Percentiles rank a stretch among this genome's conserved stretches.
Conservation (phyloP, 768 basidiomycete species). For the Leccinellum rugosiceps region DNA sequence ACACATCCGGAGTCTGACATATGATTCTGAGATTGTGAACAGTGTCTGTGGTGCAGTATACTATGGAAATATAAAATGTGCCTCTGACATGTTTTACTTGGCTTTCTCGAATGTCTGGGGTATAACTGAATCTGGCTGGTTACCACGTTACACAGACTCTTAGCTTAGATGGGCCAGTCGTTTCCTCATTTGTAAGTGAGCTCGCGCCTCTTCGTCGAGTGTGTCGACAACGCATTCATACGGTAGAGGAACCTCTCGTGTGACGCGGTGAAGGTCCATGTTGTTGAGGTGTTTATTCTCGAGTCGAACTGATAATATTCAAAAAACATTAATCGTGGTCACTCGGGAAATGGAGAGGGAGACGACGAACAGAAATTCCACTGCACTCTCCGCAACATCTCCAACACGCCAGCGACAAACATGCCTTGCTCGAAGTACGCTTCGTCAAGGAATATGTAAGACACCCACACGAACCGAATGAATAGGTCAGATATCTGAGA, state of each 20-base stretch:
- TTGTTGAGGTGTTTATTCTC: constrained; percentile 95
- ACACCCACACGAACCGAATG: constrained; percentile 79
- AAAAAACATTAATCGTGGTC: background rate
- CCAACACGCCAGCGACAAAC: constrained; percentile 68
- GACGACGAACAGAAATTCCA: constrained; percentile 84
- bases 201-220: constrained; percentile 39
- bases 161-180: constrained; percentile 21
- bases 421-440: constrained; percentile 51
- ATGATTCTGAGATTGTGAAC: background rate
- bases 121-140: background rate
- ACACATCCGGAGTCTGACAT: background rate
- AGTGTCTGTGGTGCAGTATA: background rate
- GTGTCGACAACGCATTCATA: constrained; percentile 50
- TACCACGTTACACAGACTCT: background rate
- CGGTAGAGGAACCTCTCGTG: constrained; percentile 80
- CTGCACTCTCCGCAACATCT: constrained; percentile 76
- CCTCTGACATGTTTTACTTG: background rate
- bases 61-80: background rate
- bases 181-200: constrained; percentile 10
- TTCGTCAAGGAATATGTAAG: constrained; percentile 61
- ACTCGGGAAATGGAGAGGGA: background rate
- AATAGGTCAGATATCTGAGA: constrained; percentile 64
- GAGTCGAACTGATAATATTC: constrained; percentile 52
- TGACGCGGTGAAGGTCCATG: constrained; percentile 87
- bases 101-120: background rate